Evolutionary conservation across 2,329 filamentous ascomycete genomes (phyloP), one percentile per base, ranked within the genome.

Genomic region (Rugonectria rugulosa): DNA sequence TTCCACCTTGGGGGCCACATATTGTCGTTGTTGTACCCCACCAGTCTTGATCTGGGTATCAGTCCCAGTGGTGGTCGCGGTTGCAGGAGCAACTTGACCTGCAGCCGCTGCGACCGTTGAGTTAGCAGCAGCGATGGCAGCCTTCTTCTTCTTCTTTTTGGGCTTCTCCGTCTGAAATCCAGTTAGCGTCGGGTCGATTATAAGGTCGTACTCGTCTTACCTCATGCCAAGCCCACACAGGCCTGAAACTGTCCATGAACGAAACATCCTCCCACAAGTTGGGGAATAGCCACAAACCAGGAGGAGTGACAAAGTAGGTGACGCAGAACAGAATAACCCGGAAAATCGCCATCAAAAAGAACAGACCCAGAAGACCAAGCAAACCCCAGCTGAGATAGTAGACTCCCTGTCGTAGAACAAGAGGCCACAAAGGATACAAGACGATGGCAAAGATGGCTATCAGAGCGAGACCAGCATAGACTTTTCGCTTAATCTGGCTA

Each of bases 251-350:
- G 73, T 99, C 95, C 75, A 99, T 89, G 78, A 99, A 98, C 7
- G 94, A 96, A 23, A 99, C 95, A 72, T 99, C 95, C 74, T 99
- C 95, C 80, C 97, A 99, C 17, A 99, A 79, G 72, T 99, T 99
- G 43, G 95, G 95, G 77, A 94, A 99, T 38, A 99, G 82, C 95
- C 95, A 99, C n/a, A 99, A 81, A 68, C 95, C 95, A 3, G 95
- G 95, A 4, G 93, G 80, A 1, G 86, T 81, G 14, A 83, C 81
- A 70, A 98, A 96, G 76, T 96, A 92, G 19, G 95, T 98, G 72
- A 96, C 77, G 72, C 91, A 89, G 80, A 99, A 99, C 23, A 99
- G 81, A 58, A 99, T 96, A 53, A 98, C 83, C 57, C 95, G 88
- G 84, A 99, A 92, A 70, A 99, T 96, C 6, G 94, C 90, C 95